phyloP scores from a whole-genome alignment of 2,329 filamentous ascomycete genomes.

The Fusarium mundagurra region DNA sequence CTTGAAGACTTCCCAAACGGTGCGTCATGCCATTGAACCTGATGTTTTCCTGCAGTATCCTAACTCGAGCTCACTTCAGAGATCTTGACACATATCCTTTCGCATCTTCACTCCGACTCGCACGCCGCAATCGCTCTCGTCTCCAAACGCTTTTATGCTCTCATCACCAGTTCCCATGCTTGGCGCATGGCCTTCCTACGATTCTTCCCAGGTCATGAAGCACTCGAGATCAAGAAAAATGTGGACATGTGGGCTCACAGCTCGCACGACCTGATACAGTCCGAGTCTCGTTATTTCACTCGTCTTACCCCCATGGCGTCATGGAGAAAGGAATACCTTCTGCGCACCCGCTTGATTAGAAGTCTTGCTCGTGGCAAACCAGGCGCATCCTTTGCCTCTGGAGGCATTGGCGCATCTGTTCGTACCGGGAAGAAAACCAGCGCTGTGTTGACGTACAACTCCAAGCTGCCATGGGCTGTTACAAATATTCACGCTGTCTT shows the following conservation, averaged over 20 bases:
- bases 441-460: constrained; percentile 86
- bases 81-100: constrained; percentile 89
- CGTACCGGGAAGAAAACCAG: constrained; percentile 72
- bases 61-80: constrained; percentile 63
- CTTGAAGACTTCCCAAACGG: constrained; percentile 81
- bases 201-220: constrained; percentile 81
- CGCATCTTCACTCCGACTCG: constrained; percentile 87
- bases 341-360: constrained; percentile 84
- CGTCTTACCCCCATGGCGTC: constrained; percentile 86
- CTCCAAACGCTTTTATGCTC: constrained; percentile 83
- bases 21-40: constrained; percentile 52
- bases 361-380: constrained; percentile 87
- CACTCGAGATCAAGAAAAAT: constrained; percentile 47
- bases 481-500: constrained; percentile 85
- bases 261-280: constrained; percentile 65
- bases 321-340: constrained; percentile 95
- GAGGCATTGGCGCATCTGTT: constrained; percentile 61
- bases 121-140: constrained; percentile 85
- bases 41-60: neutral
- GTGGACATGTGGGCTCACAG: constrained; percentile 56
- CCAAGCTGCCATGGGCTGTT: constrained; percentile 80
- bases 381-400: constrained; percentile 61
- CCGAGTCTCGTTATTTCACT: constrained; percentile 82
- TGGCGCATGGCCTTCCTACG: constrained; percentile 94
- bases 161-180: constrained; percentile 91